Evolutionary conservation across 2,329 filamentous ascomycete genomes (phyloP).

Genomic region (Fusarium sp.): DNA sequence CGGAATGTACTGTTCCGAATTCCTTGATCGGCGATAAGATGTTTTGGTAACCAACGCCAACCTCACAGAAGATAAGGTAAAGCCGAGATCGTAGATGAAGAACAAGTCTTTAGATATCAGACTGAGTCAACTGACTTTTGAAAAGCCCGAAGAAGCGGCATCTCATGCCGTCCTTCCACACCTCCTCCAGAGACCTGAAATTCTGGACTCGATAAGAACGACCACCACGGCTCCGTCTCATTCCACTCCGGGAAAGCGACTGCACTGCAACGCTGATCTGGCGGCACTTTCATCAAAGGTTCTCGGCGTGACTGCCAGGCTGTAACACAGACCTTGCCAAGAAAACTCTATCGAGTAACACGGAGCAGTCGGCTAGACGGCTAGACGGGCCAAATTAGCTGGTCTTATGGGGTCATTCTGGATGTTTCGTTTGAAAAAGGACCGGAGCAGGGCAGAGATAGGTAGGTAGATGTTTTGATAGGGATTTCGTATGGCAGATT

Average conservation of each 20-base stretch:
- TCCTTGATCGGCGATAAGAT: conserved; percentile 9
- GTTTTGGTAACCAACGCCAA: background rate
- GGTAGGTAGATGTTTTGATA: background rate
- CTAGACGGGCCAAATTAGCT: background rate
- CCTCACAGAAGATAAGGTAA: background rate
- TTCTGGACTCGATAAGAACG: background rate
- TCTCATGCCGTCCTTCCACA: conserved; percentile 1
- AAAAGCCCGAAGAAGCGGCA: background rate
- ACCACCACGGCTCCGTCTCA: background rate
- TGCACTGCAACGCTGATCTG: conserved; percentile 9
- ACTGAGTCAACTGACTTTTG: background rate
- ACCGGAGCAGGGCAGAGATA: background rate
- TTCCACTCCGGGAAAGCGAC: background rate
- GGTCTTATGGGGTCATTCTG: background rate
- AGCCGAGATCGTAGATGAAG: background rate
- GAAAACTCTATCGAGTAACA: background rate
- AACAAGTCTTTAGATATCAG: background rate
- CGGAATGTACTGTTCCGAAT: conserved; percentile 22
- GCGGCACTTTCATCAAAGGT: background rate
- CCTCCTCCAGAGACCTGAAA: background rate
- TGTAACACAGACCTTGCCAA: background rate
- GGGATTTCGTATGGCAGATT: background rate
- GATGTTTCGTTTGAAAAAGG: background rate
- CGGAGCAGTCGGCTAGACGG: background rate
- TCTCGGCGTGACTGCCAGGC: background rate